Evolutionary conservation across 2,329 filamentous ascomycete genomes (phyloP).

Genomic region (Fusarium papillatum): DNA sequence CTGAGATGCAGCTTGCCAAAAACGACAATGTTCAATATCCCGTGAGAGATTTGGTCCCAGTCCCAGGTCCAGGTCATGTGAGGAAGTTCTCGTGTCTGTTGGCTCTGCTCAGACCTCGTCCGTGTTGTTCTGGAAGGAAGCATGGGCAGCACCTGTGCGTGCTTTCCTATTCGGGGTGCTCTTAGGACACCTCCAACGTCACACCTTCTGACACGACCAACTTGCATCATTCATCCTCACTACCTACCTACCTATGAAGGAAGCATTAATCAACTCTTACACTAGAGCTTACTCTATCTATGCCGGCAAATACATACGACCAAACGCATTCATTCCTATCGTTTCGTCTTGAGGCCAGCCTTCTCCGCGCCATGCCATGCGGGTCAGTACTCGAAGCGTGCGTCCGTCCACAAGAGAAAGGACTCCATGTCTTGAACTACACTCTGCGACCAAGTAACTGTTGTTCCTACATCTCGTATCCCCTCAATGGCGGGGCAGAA

Average conservation of each 20-base stretch:
- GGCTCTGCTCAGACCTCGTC: background rate
- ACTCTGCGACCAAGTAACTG: background rate
- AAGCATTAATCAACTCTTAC: background rate
- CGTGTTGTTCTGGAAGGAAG: constrained; percentile 30
- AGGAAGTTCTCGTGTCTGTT: constrained; percentile 8
- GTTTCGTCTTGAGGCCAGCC: constrained; percentile 10
- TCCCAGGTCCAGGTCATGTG: constrained; percentile 19
- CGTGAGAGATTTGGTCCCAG: constrained; percentile 5
- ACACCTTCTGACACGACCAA: constrained; percentile 5
- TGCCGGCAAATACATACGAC: background rate
- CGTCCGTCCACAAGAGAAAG: constrained; percentile 8
- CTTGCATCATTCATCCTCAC: constrained; percentile 3
- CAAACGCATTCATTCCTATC: background rate
- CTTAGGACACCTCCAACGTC: background rate
- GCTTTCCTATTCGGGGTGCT: constrained; percentile 13
- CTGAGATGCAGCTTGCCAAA: constrained; percentile 9
- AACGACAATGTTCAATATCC: background rate
- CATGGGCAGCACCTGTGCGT: background rate
- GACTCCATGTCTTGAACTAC: constrained; percentile 1
- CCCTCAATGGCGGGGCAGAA: constrained; percentile 16
- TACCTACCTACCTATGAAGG: background rate
- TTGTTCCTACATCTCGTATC: constrained; percentile 21
- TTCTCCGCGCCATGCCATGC: background rate
- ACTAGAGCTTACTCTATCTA: background rate
- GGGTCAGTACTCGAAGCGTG: constrained; percentile 3